These are phyloP conservation scores for Rhododendron molle DNA, from an alignment of 148 eudicot genomes.

Conservation along the genomic window DNA sequence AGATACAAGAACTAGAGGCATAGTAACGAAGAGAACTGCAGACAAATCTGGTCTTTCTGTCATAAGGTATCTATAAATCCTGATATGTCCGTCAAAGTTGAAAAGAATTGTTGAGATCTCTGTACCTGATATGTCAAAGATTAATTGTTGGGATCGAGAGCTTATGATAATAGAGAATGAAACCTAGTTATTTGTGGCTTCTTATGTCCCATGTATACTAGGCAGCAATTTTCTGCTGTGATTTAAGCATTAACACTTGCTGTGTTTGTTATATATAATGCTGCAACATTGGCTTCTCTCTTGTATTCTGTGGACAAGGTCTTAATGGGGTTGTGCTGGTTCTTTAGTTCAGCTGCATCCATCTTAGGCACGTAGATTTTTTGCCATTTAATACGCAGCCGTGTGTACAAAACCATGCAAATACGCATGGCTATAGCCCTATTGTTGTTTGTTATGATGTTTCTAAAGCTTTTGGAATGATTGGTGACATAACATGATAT, in stretches of 20 bases:
- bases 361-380: not conserved
- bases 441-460: not conserved
- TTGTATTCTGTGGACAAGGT: not conserved
- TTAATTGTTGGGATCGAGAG: not conserved
- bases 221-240: not conserved
- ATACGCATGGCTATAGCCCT: not conserved
- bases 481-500: not conserved
- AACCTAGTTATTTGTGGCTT: not conserved
- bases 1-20: constrained; percentile 46
- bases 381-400: not conserved
- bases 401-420: not conserved
- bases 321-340: not conserved
- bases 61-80: not conserved
- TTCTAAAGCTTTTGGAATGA: not conserved
- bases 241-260: not conserved
- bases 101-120: not conserved
- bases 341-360: not conserved
- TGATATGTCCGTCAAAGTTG: not conserved
- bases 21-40: constrained; percentile 1
- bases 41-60: not conserved
- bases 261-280: not conserved
- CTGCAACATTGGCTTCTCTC: not conserved
- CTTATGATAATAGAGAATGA: not conserved
- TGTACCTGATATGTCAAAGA: not conserved
- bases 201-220: not conserved